A percentile compares a stretch with the other conserved stretches of the same genome.
phyloP scores from a whole-genome alignment of 768 basidiomycete species.

The Mycena galericulata region DNA sequence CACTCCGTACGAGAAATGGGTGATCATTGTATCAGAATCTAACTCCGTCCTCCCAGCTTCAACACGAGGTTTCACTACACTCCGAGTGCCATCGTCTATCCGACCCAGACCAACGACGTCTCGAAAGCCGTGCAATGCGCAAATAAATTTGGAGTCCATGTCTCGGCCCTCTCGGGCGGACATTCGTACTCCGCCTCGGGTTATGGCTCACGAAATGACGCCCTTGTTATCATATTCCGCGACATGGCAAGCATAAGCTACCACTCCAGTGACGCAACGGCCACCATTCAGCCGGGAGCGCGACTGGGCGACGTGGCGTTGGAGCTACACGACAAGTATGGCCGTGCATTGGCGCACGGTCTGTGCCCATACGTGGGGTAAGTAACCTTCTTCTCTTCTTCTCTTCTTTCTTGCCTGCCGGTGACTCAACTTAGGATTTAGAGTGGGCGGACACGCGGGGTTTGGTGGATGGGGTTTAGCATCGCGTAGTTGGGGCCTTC shows the following conservation, averaged over 20 bases:
- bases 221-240: slow-evolving; percentile 17
- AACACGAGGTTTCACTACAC: slow-evolving; percentile 15
- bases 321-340: slow-evolving; percentile 11
- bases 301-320: slow-evolving; percentile 29
- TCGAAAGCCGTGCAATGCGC: slow-evolving; percentile 12
- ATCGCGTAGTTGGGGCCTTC: slow-evolving; percentile 39
- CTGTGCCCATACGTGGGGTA: slow-evolving; percentile 43
- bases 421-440: neutral
- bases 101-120: slow-evolving; percentile 2
- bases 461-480: slow-evolving; percentile 37
- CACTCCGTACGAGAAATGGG: neutral
- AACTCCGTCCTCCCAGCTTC: neutral
- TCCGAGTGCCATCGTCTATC: slow-evolving; percentile 22
- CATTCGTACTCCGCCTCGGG: slow-evolving; percentile 26
- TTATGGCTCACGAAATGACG: slow-evolving; percentile 13
- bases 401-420: neutral
- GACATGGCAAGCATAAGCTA: slow-evolving; percentile 20
- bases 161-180: slow-evolving; percentile 22
- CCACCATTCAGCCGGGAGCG: slow-evolving; percentile 33
- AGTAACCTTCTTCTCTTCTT: neutral
- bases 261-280: slow-evolving; percentile 11
- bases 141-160: neutral
- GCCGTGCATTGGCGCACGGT: slow-evolving; percentile 43
- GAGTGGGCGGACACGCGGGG: slow-evolving; percentile 24
- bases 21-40: neutral